These are phyloP conservation scores for Zea luxurians DNA, from an alignment of 176 grass and related monocot genomes.

Conservation along the genomic window DNA sequence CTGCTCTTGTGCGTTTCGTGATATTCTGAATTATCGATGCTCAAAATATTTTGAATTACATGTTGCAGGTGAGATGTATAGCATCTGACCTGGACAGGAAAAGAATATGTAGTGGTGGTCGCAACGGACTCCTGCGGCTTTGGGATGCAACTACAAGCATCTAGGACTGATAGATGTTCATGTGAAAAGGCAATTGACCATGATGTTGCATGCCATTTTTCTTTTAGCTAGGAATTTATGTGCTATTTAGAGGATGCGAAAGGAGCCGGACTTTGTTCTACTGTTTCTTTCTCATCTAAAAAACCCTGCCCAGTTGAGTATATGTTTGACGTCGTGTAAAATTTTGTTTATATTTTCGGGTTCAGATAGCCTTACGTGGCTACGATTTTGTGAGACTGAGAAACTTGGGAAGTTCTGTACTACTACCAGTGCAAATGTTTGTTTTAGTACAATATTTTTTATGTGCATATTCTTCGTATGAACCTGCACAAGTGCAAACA, in stretches of 20 bases:
- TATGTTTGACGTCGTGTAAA: not conserved
- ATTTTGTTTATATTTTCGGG: constrained; percentile 37
- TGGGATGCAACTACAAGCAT: constrained; percentile 99
- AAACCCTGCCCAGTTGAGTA: not conserved
- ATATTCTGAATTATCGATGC: constrained; percentile 4
- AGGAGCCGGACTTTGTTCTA: constrained; percentile 23
- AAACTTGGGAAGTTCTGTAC: not conserved
- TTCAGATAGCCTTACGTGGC: not conserved
- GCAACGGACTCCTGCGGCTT: constrained; percentile 85
- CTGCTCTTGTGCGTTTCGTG: constrained; percentile 28
- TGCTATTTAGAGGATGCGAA: constrained; percentile 36
- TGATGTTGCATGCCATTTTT: constrained; percentile 41
- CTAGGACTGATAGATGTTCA: constrained; percentile 39
- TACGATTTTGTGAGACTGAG: not conserved
- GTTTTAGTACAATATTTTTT: not conserved
- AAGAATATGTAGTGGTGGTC: constrained; percentile 95
- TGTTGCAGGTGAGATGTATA: constrained; percentile 80
- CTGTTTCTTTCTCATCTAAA: constrained; percentile 23
- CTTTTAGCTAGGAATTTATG: not conserved
- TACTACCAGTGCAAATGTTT: not conserved
- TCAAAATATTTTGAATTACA: not conserved
- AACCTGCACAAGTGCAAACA: not conserved
- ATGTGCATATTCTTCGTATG: not conserved
- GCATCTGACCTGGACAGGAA: constrained; percentile 92
- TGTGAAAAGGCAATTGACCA: constrained; percentile 46